Conservation (phyloP, 192 early-diverging fungal genomes). For the Umbelopsis sp. region DNA sequence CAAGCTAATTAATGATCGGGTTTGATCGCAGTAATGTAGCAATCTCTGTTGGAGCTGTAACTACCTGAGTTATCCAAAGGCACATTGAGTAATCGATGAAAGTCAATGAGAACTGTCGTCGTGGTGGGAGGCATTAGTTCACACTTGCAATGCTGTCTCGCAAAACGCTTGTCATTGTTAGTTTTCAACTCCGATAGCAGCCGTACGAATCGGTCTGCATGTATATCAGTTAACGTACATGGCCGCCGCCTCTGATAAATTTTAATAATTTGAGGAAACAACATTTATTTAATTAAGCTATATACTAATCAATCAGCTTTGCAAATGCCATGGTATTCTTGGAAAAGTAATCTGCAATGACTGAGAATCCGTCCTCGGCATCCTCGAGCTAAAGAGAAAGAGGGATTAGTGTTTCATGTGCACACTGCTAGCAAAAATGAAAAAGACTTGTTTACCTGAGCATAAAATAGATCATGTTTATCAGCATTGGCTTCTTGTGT, state of each 20-base stretch:
- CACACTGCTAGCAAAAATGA: slow-evolving; percentile 10
- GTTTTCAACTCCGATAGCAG: neutral
- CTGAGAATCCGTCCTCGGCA: slow-evolving; percentile 82
- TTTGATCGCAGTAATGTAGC: too few species aligned
- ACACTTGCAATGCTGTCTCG: neutral
- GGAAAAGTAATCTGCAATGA: slow-evolving; percentile 89
- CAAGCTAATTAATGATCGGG: too few species aligned
- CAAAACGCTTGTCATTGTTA: neutral
- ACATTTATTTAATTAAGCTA: too few species aligned
- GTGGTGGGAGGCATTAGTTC: neutral
- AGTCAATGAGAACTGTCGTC: slow-evolving; percentile 4
- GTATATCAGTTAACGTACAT: too few species aligned
- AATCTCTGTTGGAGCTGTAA: too few species aligned
- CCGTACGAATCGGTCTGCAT: too few species aligned
- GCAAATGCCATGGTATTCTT: slow-evolving; percentile 81
- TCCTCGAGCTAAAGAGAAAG: slow-evolving; percentile 61
- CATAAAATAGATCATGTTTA: slow-evolving; percentile 80
- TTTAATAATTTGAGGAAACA: too few species aligned
- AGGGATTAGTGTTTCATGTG: neutral
- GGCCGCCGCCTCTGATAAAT: too few species aligned
- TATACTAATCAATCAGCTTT: slow-evolving; percentile 53
- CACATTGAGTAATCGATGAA: neutral
- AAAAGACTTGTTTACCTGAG: slow-evolving; percentile 59
- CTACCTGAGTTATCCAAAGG: neutral
- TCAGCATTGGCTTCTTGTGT: slow-evolving; percentile 77